A percentile compares a stretch with the other conserved stretches of the same genome.
Conservation (phyloP, 2,329 filamentous ascomycete genomes). For the Colletotrichum agaves region DNA sequence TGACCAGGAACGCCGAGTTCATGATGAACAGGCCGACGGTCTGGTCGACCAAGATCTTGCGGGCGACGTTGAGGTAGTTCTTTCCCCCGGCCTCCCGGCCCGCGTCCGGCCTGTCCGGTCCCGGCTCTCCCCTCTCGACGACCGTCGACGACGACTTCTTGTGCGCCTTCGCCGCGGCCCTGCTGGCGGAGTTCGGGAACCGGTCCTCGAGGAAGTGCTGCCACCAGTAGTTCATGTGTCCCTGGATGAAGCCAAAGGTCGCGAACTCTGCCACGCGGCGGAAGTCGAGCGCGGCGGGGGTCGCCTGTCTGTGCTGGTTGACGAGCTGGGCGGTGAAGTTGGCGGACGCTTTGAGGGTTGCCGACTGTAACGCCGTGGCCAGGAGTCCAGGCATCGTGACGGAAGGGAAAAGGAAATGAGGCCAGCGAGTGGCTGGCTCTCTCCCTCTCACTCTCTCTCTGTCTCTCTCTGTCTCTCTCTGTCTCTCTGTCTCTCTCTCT, state of each 20-base stretch:
- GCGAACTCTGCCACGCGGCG: constrained; percentile 51
- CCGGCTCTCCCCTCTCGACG: constrained; percentile 27
- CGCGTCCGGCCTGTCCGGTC: constrained; percentile 27
- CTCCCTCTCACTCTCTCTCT: not conserved
- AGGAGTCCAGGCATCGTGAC: constrained; percentile 30
- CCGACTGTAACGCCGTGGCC: constrained; percentile 34
- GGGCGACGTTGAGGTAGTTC: constrained; percentile 48
- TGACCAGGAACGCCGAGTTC: constrained; percentile 48
- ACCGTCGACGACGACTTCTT: constrained; percentile 21
- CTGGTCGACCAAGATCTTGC: constrained; percentile 50
- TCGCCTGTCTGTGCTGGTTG: constrained; percentile 31
- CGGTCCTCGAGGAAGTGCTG: constrained; percentile 49
- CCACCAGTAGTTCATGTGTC: constrained; percentile 49
- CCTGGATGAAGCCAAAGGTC: constrained; percentile 48
- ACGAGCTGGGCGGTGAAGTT: constrained; percentile 36
- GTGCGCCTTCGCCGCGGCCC: not conserved
- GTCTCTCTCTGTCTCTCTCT: not conserved
- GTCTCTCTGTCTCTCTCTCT: not conserved
- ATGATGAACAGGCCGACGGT: constrained; percentile 49
- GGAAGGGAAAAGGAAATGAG: not conserved
- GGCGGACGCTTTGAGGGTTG: constrained; percentile 34
- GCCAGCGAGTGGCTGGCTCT: not conserved
- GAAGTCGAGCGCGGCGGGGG: constrained; percentile 40
- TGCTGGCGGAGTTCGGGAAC: constrained; percentile 44
- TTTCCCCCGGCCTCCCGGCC: not conserved